Conservation (phyloP, 164 flowering plant genomes). For the Vitis amurensis region DNA sequence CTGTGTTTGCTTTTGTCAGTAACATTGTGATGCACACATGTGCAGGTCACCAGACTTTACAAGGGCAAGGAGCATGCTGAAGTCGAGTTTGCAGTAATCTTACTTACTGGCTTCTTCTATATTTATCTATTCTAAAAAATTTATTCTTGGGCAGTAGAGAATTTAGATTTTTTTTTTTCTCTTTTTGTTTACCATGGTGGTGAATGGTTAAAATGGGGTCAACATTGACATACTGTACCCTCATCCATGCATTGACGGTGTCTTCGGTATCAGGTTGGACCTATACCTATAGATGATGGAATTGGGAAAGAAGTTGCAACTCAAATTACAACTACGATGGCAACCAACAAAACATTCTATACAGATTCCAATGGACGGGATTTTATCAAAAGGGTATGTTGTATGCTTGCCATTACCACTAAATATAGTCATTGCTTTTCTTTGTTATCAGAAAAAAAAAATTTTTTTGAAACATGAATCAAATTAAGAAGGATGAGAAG, state of each 20-base stretch:
- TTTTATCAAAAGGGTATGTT: slow-evolving; percentile 81
- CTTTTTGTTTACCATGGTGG: neutral
- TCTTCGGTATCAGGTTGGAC: slow-evolving; percentile 50
- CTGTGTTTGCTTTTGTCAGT: neutral
- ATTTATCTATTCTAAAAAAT: neutral
- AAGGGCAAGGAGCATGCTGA: slow-evolving; percentile 51
- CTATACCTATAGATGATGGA: slow-evolving; percentile 80
- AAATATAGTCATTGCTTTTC: no score
- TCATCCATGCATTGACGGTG: no score
- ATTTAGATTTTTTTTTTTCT: neutral
- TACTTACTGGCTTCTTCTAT: neutral
- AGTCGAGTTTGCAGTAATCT: slow-evolving; percentile 46
- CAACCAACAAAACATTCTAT: slow-evolving; percentile 73
- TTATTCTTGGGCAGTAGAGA: neutral
- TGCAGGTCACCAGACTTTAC: slow-evolving; percentile 42
- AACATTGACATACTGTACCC: no score
- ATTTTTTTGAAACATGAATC: no score
- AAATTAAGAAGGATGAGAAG: no score
- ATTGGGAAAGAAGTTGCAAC: slow-evolving; percentile 78
- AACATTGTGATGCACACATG: neutral
- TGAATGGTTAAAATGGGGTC: neutral
- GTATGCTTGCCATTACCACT: neutral
- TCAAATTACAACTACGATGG: slow-evolving; percentile 62
- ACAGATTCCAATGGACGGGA: slow-evolving; percentile 97
- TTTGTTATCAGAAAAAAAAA: no score